These are phyloP conservation scores for Neopestalotiopsis clavispora DNA, from an alignment of 2,329 filamentous ascomycete species.

Conservation along the genomic window DNA sequence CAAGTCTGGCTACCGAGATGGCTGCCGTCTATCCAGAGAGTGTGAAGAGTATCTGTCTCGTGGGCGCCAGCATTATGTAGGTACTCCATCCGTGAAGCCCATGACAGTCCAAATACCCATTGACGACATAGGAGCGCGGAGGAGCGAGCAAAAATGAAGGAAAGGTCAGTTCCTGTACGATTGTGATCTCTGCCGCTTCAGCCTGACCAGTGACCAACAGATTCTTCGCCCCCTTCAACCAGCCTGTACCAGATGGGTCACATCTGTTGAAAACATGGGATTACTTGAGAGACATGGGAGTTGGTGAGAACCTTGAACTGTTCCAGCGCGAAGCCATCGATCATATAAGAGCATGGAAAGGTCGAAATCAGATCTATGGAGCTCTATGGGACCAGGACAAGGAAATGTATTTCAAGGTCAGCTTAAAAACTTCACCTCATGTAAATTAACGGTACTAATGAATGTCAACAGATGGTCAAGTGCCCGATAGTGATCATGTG, in stretches of 20 bases:
- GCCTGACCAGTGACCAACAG: neutral
- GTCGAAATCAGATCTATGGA: slow-evolving; percentile 21
- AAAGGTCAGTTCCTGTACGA: slow-evolving; percentile 1
- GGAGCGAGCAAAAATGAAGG: slow-evolving; percentile 17
- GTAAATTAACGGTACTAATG: neutral
- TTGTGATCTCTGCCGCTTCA: neutral
- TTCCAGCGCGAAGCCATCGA: slow-evolving; percentile 19
- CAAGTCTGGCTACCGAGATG: slow-evolving; percentile 22
- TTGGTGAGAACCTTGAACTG: slow-evolving; percentile 18
- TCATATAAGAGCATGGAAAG: slow-evolving; percentile 20
- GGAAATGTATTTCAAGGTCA: slow-evolving; percentile 11
- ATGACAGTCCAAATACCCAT: neutral
- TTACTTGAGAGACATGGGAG: slow-evolving; percentile 18
- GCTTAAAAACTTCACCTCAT: neutral
- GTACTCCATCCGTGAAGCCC: neutral
- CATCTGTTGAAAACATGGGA: slow-evolving; percentile 22
- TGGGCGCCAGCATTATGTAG: slow-evolving; percentile 17
- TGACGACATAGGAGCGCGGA: slow-evolving; percentile 9
- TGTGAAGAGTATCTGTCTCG: slow-evolving; percentile 15
- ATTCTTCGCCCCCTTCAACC: slow-evolving; percentile 19
- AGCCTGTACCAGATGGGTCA: slow-evolving; percentile 18
- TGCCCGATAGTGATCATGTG: slow-evolving; percentile 21
- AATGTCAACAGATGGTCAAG: slow-evolving; percentile 8
- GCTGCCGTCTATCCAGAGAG: slow-evolving; percentile 18
- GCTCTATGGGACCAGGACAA: slow-evolving; percentile 21